Evolutionary conservation across 148 eudicot species (phyloP).

Genomic region (Fagopyrum tataricum): DNA sequence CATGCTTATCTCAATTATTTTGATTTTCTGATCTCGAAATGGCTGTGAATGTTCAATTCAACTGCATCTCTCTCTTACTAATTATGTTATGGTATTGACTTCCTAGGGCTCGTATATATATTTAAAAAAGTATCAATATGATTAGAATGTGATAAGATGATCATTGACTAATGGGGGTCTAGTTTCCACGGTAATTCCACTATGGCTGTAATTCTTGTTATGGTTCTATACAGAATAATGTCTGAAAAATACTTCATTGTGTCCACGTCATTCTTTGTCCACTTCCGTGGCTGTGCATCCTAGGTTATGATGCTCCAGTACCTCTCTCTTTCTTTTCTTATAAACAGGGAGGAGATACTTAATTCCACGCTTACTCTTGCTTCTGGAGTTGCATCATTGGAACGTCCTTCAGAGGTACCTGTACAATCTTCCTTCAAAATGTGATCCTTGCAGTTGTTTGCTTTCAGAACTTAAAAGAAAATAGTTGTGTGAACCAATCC

Average conservation of each 20-base stretch:
- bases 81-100: neutral
- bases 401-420: constrained; percentile 63
- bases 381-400: constrained; percentile 66
- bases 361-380: constrained; percentile 28
- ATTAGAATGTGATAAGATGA: neutral
- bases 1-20: neutral
- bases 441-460: constrained; percentile 14
- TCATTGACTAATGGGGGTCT: neutral
- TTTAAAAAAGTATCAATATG: neutral
- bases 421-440: neutral
- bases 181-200: neutral
- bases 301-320: neutral
- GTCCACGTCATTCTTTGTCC: neutral
- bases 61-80: neutral
- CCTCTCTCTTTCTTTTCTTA: neutral
- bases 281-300: neutral
- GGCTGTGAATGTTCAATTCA: neutral
- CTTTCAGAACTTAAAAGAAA: neutral
- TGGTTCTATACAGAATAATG: neutral
- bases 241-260: neutral
- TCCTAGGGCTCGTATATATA: neutral
- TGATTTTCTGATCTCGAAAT: neutral
- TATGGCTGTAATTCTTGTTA: neutral
- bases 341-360: constrained; percentile 27
- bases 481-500: neutral